These are phyloP conservation scores for Hemileccinum rubropunctum DNA, from an alignment of 768 basidiomycete species.

Conservation along the genomic window DNA sequence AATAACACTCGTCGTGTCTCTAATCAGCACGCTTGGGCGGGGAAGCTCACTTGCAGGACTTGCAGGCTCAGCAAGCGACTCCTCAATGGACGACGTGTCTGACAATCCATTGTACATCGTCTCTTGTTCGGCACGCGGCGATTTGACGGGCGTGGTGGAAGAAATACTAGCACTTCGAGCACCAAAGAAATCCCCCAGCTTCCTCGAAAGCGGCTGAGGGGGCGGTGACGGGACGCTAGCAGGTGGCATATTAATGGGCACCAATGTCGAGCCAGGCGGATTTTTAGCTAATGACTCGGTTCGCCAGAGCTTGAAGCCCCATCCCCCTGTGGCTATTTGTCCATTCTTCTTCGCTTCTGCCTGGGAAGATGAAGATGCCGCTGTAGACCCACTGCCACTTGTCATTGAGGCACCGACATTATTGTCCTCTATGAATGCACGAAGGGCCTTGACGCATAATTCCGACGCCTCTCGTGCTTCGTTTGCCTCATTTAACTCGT, in stretches of 20 bases:
- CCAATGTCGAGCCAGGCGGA: constrained; percentile 26
- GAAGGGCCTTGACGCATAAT: constrained; percentile 74
- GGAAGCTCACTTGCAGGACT: constrained; percentile 32
- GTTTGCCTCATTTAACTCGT: constrained; percentile 70
- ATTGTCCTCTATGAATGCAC: constrained; percentile 79
- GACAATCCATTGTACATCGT: constrained; percentile 28
- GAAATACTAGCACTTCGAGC: constrained; percentile 50
- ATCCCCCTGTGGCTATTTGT: constrained; percentile 41
- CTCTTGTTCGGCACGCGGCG: constrained; percentile 25
- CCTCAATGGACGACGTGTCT: constrained; percentile 37
- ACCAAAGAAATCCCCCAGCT: constrained; percentile 70
- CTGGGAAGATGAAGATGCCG: constrained; percentile 20
- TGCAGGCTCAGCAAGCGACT: constrained; percentile 33
- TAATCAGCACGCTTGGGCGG: constrained; percentile 27
- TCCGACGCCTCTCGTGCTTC: constrained; percentile 90
- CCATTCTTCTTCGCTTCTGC: constrained; percentile 32
- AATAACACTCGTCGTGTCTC: constrained; percentile 27
- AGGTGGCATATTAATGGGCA: constrained; percentile 25
- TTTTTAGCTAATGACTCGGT: constrained; percentile 34
- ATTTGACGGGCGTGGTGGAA: constrained; percentile 35
- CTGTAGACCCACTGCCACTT: constrained; percentile 13
- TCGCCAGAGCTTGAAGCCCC: constrained; percentile 75
- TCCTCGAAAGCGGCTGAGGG: constrained; percentile 53
- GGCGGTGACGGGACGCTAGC: constrained; percentile 23
- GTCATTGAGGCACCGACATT: constrained; percentile 47